Percentiles rank a stretch among this genome's conserved stretches.
Evolutionary conservation across 2,329 filamentous ascomycete species (phyloP).

Genomic region (Alternaria incomplexa): DNA sequence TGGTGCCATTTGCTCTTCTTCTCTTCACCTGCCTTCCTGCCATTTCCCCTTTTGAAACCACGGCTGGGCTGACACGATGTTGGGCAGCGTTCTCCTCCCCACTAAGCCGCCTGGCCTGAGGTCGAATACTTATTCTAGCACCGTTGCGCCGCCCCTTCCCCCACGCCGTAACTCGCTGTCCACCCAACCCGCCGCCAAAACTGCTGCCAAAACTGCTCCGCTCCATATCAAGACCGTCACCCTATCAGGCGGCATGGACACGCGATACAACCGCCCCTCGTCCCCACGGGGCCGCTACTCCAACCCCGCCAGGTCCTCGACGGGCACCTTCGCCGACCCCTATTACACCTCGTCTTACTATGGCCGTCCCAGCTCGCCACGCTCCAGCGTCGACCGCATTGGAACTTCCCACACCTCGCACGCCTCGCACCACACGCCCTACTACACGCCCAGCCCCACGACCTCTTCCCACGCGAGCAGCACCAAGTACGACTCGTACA

Average conservation of each 20-base stretch:
- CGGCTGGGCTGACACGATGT: constrained; percentile 37
- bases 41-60: constrained; percentile 2
- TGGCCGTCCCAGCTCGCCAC: constrained; percentile 40
- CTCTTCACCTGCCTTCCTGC: background rate
- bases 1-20: constrained; percentile 12
- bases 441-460: constrained; percentile 34
- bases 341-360: constrained; percentile 42
- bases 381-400: constrained; percentile 44
- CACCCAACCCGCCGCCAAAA: constrained; percentile 27
- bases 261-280: constrained; percentile 42
- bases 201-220: constrained; percentile 25
- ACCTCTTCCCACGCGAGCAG: constrained; percentile 34
- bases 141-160: constrained; percentile 29
- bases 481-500: constrained; percentile 53
- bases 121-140: constrained; percentile 27
- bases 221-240: constrained; percentile 31
- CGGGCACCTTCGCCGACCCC: constrained; percentile 45
- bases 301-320: constrained; percentile 45
- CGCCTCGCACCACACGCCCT: constrained; percentile 26
- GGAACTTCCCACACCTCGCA: constrained; percentile 18
- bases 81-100: constrained; percentile 43
- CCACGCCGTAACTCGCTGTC: constrained; percentile 33
- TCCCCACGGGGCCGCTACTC: constrained; percentile 42
- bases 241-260: constrained; percentile 38
- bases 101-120: constrained; percentile 26